Evolutionary conservation across 177 flowering plant species (phyloP).

Genomic region (Telopea speciosissima): DNA sequence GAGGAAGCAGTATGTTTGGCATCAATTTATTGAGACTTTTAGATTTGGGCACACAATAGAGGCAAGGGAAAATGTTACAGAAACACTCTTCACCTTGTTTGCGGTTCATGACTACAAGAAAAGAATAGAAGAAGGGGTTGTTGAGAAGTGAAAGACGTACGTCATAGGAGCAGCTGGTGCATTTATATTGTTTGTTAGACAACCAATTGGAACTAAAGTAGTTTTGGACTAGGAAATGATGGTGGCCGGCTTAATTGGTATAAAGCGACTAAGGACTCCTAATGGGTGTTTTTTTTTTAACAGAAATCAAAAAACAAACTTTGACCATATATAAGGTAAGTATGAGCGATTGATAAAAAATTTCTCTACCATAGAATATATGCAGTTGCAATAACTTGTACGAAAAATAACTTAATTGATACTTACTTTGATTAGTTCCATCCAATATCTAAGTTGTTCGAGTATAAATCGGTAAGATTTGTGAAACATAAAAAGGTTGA

Average conservation of each 20-base stretch:
- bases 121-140: conserved; percentile 57
- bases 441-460: no score
- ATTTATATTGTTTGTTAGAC: conserved; percentile 62
- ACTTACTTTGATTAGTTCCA: no score
- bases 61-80: conserved; percentile 85
- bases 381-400: no score
- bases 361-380: no score
- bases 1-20: conserved; percentile 68
- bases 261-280: conserved; percentile 86
- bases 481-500: no score
- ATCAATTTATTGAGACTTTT: conserved; percentile 65
- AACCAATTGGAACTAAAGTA: conserved; percentile 75
- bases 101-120: conserved; percentile 84
- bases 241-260: conserved; percentile 53
- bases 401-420: no score
- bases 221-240: conserved; percentile 63
- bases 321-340: no score
- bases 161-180: conserved; percentile 90
- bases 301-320: no score
- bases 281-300: no score
- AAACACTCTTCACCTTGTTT: conserved; percentile 92
- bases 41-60: conserved; percentile 62
- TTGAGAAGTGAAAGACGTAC: no score
- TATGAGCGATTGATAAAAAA: no score
- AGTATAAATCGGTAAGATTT: no score